These are phyloP conservation scores for Hansenula lynferdii DNA, from an alignment of 1,139 yeast species.

Conservation along the genomic window DNA sequence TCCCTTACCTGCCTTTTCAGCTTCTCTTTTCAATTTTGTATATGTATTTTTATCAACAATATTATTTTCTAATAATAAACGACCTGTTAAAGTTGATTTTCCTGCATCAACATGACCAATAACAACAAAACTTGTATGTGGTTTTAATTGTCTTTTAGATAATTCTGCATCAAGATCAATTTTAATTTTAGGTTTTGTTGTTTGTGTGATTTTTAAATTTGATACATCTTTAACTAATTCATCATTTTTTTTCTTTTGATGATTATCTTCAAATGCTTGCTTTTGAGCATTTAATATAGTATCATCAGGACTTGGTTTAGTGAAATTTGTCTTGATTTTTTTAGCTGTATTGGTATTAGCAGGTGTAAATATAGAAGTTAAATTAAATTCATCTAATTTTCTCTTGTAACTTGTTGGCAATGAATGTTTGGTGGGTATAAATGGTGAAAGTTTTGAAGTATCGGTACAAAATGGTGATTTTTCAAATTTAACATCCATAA, in stretches of 20 bases:
- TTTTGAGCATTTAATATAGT: slow-evolving; percentile 57
- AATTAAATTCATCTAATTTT: slow-evolving; percentile 30
- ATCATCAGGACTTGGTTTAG: slow-evolving; percentile 83
- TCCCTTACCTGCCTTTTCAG: slow-evolving; percentile 79
- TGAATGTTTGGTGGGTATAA: slow-evolving; percentile 9
- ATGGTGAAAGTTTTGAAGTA: slow-evolving; percentile 2
- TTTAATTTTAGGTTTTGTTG: slow-evolving; percentile 32
- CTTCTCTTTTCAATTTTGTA: slow-evolving; percentile 73
- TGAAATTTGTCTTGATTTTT: slow-evolving; percentile 53
- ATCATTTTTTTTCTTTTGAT: slow-evolving; percentile 24
- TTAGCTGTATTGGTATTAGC: slow-evolving; percentile 42
- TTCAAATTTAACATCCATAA: slow-evolving; percentile 8
- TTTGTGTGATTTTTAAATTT: slow-evolving; percentile 16
- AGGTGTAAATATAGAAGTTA: slow-evolving; percentile 29
- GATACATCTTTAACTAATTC: slow-evolving; percentile 15
- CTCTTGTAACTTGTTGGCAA: slow-evolving; percentile 12
- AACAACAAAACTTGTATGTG: slow-evolving; percentile 74
- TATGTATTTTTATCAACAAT: slow-evolving; percentile 76
- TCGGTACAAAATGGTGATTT: slow-evolving; percentile 9
- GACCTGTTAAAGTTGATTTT: slow-evolving; percentile 91
- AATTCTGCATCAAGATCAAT: slow-evolving; percentile 34
- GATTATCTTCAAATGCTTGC: slow-evolving; percentile 41
- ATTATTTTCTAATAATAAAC: slow-evolving; percentile 76
- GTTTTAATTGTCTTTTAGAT: slow-evolving; percentile 41
- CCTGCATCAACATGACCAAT: slow-evolving; percentile 99